Base-by-base conservation (phyloP, 192 early-diverging fungal genomes). In the Paraglomus occultum region DNA sequence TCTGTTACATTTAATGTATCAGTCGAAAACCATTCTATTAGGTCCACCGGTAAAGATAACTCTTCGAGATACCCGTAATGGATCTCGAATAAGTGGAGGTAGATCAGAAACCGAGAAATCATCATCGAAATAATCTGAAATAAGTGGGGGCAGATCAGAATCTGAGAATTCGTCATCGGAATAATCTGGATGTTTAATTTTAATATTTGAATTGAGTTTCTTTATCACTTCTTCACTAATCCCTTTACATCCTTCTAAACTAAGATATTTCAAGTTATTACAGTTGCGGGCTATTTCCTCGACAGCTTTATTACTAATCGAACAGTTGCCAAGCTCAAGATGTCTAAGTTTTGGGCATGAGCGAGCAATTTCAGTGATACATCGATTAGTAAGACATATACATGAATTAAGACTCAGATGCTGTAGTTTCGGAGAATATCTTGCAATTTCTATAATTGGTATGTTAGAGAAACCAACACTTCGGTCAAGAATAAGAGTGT, bases 371-470 rank as follows among this genome's bases (percentile, higher is more conserved):
- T 55, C 53, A 55, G 53, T 55, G 53, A 55, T 55, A 17, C 53
- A 55, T 11, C 53, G 53, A 55, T 55, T 55, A 55, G 53, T 55
- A 23, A 55, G 53, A 55, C 53, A 55, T 55, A 55, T 17, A 17
- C 53, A 55, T 55, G 53, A 55, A 55, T 55, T 55, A 55, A 55
- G 54, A 57, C 54, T 57, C 6, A 57, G 54, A 6, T 57, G 54
- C 4, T 1, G 1, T 57, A 57, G 54, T 57, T 57, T 57, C 20
- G 20, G 60, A 15, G 3, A 62, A 62, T 14, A 44, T 62, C 23
- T 62, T 15, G 40, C 61, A 47, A 64, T 64, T 64, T 64, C 40
- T 60, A 60, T 60, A 43, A 60, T 60, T 39, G 58, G 58, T 60
- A 60, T 60, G 9, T 60, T 60, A 60, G 58, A 38, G 8, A 60